Evolutionary conservation across 345 rosid genomes (phyloP).

Genomic region (Balakata baccata): DNA sequence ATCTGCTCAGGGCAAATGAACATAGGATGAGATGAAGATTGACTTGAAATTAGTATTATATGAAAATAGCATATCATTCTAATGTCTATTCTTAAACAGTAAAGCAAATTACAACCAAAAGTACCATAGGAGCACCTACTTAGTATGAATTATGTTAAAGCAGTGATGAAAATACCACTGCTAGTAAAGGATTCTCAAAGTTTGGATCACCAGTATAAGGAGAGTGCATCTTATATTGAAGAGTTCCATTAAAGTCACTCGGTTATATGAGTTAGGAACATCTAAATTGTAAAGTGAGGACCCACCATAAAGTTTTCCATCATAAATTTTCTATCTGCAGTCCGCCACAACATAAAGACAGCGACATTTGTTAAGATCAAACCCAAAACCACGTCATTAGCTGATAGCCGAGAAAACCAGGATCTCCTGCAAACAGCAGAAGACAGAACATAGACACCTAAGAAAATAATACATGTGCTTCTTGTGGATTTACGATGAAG

Average conservation of each 20-base stretch:
- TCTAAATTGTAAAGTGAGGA: constrained; percentile 12
- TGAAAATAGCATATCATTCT: background rate
- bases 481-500: background rate
- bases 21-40: constrained; percentile 11
- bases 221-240: background rate
- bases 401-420: constrained; percentile 43
- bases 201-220: constrained; percentile 11
- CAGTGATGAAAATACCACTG: background rate
- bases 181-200: background rate
- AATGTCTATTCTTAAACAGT: background rate
- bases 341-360: constrained; percentile 71
- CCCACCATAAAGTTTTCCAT: constrained; percentile 73
- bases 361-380: constrained; percentile 61
- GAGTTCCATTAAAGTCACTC: constrained; percentile 7
- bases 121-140: background rate
- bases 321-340: constrained; percentile 61
- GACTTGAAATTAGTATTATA: background rate
- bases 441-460: constrained; percentile 8
- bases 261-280: constrained; percentile 3
- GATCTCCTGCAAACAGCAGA: constrained; percentile 52
- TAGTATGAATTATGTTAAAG: background rate
- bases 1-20: constrained; percentile 51
- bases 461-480: background rate
- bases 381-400: constrained; percentile 56
- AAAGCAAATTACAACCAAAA: background rate